Conservation (phyloP, 148 eudicot genomes). For the Beta vulgaris region DNA sequence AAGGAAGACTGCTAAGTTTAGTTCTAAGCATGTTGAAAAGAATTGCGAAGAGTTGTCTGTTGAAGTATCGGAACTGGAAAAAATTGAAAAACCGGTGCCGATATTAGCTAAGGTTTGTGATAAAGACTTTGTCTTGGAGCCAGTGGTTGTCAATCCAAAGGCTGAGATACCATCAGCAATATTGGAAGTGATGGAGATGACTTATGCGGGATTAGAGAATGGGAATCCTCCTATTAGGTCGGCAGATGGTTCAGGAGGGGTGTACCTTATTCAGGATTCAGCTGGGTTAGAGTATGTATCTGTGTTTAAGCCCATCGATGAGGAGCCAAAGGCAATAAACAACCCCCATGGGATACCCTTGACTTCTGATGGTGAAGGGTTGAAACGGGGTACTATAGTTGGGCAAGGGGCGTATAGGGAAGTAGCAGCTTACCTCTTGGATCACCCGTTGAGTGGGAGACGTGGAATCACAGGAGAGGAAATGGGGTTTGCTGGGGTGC, state of each 20-base stretch:
- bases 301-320: conserved; percentile 91
- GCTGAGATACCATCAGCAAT: conserved; percentile 49
- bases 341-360: conserved; percentile 78
- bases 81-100: conserved; percentile 16
- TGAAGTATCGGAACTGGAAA: conserved; percentile 44
- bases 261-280: conserved; percentile 75
- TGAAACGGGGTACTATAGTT: conserved; percentile 89
- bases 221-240: conserved; percentile 73
- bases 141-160: conserved; percentile 56
- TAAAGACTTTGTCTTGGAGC: conserved; percentile 47
- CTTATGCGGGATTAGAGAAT: conserved; percentile 52
- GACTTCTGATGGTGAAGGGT: conserved; percentile 84
- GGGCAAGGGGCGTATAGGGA: conserved; percentile 94
- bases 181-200: conserved; percentile 46
- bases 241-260: conserved; percentile 94
- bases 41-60: conserved; percentile 71
- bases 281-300: conserved; percentile 63
- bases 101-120: conserved; percentile 34
- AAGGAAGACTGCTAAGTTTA: conserved; percentile 59
- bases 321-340: conserved; percentile 90
- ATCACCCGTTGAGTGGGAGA: conserved; percentile 71
- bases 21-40: conserved; percentile 63
- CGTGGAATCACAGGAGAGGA: conserved; percentile 59
- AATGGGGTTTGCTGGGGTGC: conserved; percentile 85
- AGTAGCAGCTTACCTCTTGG: conserved; percentile 81